Evolutionary conservation across 306 rosid species (phyloP), one percentile per base, ranked within the genome.

Genomic region (Prunus padus): DNA sequence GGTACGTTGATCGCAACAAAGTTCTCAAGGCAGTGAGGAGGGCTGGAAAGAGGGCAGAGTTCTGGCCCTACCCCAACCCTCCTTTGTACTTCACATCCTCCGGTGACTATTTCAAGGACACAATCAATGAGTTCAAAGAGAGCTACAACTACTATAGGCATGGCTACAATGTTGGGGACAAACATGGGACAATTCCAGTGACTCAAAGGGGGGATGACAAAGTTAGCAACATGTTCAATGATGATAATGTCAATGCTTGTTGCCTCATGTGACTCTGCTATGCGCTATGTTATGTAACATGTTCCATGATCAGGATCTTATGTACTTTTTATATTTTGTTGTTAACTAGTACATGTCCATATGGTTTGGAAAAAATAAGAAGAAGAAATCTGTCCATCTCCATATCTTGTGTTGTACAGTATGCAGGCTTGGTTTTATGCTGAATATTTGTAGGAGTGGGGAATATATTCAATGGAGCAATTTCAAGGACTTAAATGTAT

Each of bases 191-290:
- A 54, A 76, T 92, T 23, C 98, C 84, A 0, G 77, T 87, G 0
- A 74, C 96, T 76, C 96, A 86, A 2, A 87, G 97, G 1, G 97
- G 98, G 5, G 97, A 94, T 20, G 97, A 94, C 82, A 84, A 90
- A 61, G 92, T 94, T 76, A 94, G 98, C 78, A 94, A 92, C 92
- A 84, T 94, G 90, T 94, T 92, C 83, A 94, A 94, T 59, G 98
- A 94, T 69, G 98, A 94, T 60, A 94, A 94, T 73, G 98, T 94
- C 55, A 65, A 94, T 69, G 96, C 96, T 18, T 94, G 98, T 76
- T 80, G 87, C 30, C 60, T 94, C 74, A 94, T 94, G 98, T 94
- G 84, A 80, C 31, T 60, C 51, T 31, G 8, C 20, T 18, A 30
- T 14, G 1, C 19, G 15, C n/a, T 3, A 11, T 22, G 40, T 23